Evolutionary conservation across 352 stramenopile species (phyloP), one percentile per base, ranked within the genome.

Genomic region (Phytophthora citricola): DNA sequence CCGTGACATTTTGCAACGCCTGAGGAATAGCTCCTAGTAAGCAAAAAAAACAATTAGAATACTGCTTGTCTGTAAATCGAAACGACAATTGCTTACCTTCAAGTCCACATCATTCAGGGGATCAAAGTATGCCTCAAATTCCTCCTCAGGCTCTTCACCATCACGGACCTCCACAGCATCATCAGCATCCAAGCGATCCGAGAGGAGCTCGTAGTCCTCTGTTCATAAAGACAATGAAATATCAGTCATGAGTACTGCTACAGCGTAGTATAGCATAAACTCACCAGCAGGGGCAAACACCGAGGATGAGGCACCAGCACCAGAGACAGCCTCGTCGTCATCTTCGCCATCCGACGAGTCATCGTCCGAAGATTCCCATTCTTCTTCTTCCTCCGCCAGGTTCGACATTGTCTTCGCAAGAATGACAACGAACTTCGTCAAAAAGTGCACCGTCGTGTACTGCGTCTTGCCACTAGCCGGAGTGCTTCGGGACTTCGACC

Each of bases 121-220:
- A 48, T 94, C 86, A 53, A 94, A 92, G 43, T 91, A 82, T 0
- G 86, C 83, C 52, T 94, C 86, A 57, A 94, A 90, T 46, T 90
- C 85, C 60, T 94, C 81, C 45, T 94, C 83, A 1, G 79, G 66
- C 27, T 89, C 80, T 49, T 85, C 82, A 31, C 68, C 76, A 45
- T 79, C 73, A 36, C 76, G 71, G 27, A 72, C 57, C 11, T 79
- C 75, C 5, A 69, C 72, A 38, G 20, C 66, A n/a, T 59, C 70
- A 5, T 56, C 66, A 2, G 26, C 71, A 51, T 89, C 75, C 51
- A 94, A 68, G 45, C 79, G 76, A 39, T 94, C 79, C 5, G 86
- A 94, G 3, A 94, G 59, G 36, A 92, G 71, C 26, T 89, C 72
- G 43, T 88, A 91, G 44, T 89, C 55, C 40, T 93, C 82, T 92